phyloP scores from a whole-genome alignment of 768 basidiomycete genomes.

The Coprinopsis sp. region DNA sequence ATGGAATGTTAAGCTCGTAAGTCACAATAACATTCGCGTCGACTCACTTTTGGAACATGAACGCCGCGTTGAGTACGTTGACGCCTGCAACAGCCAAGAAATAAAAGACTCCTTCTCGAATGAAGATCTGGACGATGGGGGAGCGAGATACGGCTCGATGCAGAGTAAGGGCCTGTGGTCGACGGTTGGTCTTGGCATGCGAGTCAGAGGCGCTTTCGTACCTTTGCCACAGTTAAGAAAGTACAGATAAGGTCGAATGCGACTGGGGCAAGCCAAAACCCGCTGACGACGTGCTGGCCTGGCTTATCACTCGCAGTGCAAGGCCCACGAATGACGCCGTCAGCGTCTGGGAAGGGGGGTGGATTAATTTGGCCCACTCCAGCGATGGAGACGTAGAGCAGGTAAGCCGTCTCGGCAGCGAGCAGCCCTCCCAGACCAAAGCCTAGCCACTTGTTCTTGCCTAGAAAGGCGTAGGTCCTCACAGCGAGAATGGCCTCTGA shows the following conservation, averaged over 20 bases:
- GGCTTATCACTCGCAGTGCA: slow-evolving; percentile 15
- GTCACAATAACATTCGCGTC: background rate
- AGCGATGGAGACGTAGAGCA: slow-evolving; percentile 14
- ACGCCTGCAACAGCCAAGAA: slow-evolving; percentile 14
- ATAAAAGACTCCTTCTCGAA: slow-evolving; percentile 14
- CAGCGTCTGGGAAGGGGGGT: slow-evolving; percentile 5
- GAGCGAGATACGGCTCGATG: slow-evolving; percentile 4
- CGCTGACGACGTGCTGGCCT: slow-evolving; percentile 14
- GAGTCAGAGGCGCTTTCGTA: no score
- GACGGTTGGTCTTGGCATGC: no score
- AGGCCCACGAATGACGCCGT: slow-evolving; percentile 5
- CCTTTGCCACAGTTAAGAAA: slow-evolving; percentile 10
- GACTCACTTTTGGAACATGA: slow-evolving; percentile 13
- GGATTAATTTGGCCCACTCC: slow-evolving; percentile 14
- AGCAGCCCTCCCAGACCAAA: slow-evolving; percentile 6
- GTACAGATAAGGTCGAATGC: slow-evolving; percentile 14
- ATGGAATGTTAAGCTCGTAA: background rate
- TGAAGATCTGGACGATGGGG: slow-evolving; percentile 10
- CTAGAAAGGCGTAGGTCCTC: slow-evolving; percentile 16
- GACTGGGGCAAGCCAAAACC: slow-evolving; percentile 15
- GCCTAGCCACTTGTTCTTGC: slow-evolving; percentile 10
- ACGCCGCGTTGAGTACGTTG: slow-evolving; percentile 15
- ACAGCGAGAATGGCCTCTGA: slow-evolving; percentile 15
- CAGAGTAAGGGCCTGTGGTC: slow-evolving; percentile 8
- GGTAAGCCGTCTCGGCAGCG: slow-evolving; percentile 10